These are phyloP conservation scores for Solanum paucissectum DNA, from an alignment of 257 asterid genomes.

Conservation along the genomic window DNA sequence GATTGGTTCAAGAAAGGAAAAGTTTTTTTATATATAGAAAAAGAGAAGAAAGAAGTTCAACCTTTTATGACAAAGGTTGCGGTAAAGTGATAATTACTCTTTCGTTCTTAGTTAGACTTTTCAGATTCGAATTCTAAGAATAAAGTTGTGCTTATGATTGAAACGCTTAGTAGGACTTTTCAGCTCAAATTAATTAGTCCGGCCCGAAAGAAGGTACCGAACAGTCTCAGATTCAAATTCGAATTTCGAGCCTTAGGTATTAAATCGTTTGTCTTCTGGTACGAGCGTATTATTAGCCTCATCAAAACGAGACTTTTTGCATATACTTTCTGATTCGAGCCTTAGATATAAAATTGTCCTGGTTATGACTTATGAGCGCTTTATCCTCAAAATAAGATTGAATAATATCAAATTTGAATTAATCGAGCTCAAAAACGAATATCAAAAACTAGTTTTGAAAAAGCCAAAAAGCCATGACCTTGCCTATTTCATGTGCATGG, in stretches of 20 bases:
- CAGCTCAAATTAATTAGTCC: neutral
- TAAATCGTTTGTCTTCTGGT: neutral
- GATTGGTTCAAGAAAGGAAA: neutral
- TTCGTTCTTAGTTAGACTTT: fast-evolving
- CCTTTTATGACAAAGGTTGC: neutral
- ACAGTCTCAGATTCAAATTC: neutral
- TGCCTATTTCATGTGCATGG: neutral
- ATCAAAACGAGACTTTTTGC: neutral
- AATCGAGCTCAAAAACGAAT: neutral
- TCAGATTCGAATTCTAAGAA: fast-evolving
- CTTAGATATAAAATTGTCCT: neutral
- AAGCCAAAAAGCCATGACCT: neutral
- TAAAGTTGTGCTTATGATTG: neutral
- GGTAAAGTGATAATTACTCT: neutral
- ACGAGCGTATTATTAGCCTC: neutral
- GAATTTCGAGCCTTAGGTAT: neutral
- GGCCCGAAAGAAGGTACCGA: neutral
- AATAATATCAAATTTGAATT: neutral
- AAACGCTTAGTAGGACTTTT: neutral
- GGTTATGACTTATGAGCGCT: neutral
- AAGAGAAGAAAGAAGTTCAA: neutral
- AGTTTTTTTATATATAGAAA: neutral
- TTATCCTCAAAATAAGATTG: neutral
- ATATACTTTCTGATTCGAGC: neutral
- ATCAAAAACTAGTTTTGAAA: neutral